A percentile compares a stretch with the other conserved stretches of the same genome.
phyloP scores from a whole-genome alignment of 495 filamentous ascomycete genomes.

The Penicillium pulvis region DNA sequence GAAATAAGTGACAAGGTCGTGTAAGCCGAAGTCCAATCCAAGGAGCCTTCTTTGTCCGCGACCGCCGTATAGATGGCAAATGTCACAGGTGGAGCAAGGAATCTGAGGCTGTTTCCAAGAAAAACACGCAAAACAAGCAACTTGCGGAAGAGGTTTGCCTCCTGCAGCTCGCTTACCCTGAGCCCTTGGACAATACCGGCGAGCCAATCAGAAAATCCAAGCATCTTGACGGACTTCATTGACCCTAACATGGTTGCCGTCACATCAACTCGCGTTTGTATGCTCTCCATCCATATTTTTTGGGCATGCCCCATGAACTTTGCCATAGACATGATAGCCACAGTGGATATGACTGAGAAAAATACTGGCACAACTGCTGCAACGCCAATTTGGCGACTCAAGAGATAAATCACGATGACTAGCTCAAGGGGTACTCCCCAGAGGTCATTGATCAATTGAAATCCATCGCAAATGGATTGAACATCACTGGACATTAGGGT shows the following conservation, averaged over 20 bases:
- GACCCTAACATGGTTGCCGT: conserved; percentile 49
- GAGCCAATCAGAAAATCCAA: conserved; percentile 46
- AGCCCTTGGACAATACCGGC: conserved; percentile 22
- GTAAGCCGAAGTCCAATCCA: neutral
- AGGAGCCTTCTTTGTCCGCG: no score
- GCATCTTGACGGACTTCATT: conserved; percentile 59
- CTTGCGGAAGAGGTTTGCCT: conserved; percentile 16
- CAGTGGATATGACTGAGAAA: conserved; percentile 1
- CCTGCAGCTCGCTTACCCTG: conserved; percentile 20
- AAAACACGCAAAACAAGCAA: conserved; percentile 4
- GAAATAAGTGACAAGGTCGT: conserved; percentile 10
- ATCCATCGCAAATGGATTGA: conserved; percentile 5
- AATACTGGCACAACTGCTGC: neutral
- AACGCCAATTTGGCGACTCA: conserved; percentile 6
- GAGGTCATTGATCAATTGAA: neutral
- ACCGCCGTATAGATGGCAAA: no score
- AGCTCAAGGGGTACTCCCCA: conserved; percentile 9
- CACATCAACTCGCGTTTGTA: conserved; percentile 50
- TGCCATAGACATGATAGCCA: conserved; percentile 4
- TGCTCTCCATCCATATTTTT: conserved; percentile 37
- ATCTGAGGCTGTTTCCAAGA: neutral
- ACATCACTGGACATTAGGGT: conserved; percentile 13
- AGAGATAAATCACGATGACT: neutral
- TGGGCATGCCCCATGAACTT: conserved; percentile 7
- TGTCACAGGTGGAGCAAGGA: no score